Evolutionary conservation across 2,329 filamentous ascomycete species (phyloP).

Genomic region (Pezicula neosporulosa): DNA sequence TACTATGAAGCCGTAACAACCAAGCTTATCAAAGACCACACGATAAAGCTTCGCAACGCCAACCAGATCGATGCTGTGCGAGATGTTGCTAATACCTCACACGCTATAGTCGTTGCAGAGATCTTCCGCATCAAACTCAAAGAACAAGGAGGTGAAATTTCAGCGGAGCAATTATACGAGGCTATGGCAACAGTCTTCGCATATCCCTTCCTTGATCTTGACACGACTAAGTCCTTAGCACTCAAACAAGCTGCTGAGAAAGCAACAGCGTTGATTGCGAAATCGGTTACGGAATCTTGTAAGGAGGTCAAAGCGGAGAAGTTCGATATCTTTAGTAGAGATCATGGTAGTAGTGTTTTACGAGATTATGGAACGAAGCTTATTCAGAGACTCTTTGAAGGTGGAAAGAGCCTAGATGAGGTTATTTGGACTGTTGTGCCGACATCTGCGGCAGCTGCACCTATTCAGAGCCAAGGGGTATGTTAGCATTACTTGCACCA

Average conservation of each 20-base stretch:
- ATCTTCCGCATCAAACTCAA: slow-evolving; percentile 50
- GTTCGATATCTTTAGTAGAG: slow-evolving; percentile 43
- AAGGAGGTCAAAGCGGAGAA: slow-evolving; percentile 38
- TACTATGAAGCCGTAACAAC: slow-evolving; percentile 63
- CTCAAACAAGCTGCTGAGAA: slow-evolving; percentile 54
- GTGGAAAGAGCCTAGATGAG: slow-evolving; percentile 58
- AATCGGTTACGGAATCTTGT: slow-evolving; percentile 59
- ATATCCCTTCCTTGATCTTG: slow-evolving; percentile 58
- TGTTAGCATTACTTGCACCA: slow-evolving; percentile 21
- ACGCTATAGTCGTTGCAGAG: slow-evolving; percentile 48
- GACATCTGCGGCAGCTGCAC: slow-evolving; percentile 60
- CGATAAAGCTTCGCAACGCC: slow-evolving; percentile 49
- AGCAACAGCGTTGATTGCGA: slow-evolving; percentile 53
- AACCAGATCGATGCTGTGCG: slow-evolving; percentile 61
- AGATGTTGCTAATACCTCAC: slow-evolving; percentile 50
- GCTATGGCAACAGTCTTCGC: slow-evolving; percentile 63
- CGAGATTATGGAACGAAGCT: slow-evolving; percentile 57
- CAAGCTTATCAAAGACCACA: slow-evolving; percentile 59
- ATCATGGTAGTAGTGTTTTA: slow-evolving; percentile 36
- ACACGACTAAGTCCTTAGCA: slow-evolving; percentile 62
- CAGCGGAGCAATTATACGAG: slow-evolving; percentile 49
- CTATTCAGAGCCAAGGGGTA: slow-evolving; percentile 65
- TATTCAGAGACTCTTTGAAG: slow-evolving; percentile 59
- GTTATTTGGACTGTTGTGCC: slow-evolving; percentile 64
- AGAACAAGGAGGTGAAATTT: slow-evolving; percentile 48